Evolutionary conservation across 2,329 filamentous ascomycete species (phyloP), one percentile per base, ranked within the genome.

Genomic region (Trichoderma polysporum): DNA sequence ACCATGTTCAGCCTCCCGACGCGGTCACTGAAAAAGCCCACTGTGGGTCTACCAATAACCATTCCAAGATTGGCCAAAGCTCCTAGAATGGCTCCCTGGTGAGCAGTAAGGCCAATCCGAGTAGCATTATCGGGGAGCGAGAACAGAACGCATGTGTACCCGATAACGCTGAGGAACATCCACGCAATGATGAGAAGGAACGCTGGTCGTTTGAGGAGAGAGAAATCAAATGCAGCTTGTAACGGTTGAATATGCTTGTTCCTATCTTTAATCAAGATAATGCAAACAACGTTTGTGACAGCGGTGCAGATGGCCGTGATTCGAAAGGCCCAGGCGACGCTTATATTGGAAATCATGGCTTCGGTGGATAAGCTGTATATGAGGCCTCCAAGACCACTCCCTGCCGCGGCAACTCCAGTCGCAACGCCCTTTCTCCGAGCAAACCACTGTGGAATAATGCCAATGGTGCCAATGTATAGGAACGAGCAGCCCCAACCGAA

Each of bases 1-100:
- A 88, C 86, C 76, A 90, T 86, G 69, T 90, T 90, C 70, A 91
- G 82, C 1, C 88, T 80, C 2, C 88, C 88, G 35, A 87, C 79
- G 0, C 77, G 78, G 71, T 91, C 88, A 69, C 83, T 86, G 71
- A 86, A 86, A 73, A 88, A 86, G 0, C 89, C 89, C 6, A 90
- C 84, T 0, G 86, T 80, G 1, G 88, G 88, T 4, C 88, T 79
- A 0, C 84, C 85, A 15, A 86, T 61, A 0, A 81, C 86, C 70
- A 89, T 86, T 0, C 88, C 88, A 0, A 90, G 76, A 70, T 89
- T 91, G 60, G 91, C 77, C 10, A 90, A 71, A 0, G 88, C 88
- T 4, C 84, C 84, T n/a, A 90, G 81, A 45, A 88, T 79, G 15
- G 84, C 84, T 0, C 86, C 88, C 73, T 91, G 87, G n/a, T 83